These are phyloP conservation scores for Nannochloropsis oceanica DNA, from an alignment of 108 stramenopile species.

Conservation along the genomic window DNA sequence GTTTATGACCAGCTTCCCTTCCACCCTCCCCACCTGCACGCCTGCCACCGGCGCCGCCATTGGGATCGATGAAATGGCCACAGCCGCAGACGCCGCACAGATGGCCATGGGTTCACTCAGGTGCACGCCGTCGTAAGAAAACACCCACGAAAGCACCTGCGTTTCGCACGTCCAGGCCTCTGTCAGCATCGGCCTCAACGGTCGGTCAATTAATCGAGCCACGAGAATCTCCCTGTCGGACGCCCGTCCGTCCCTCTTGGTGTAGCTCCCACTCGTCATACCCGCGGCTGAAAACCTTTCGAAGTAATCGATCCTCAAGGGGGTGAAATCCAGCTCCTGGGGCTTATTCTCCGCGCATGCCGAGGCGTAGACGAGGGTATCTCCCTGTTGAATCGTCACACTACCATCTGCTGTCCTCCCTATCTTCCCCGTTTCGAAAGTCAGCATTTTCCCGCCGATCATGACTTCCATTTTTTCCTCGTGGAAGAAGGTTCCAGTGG, in stretches of 20 bases:
- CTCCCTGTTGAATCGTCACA: slow-evolving; percentile 20
- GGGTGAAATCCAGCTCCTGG: slow-evolving; percentile 59
- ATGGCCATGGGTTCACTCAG: slow-evolving; percentile 41
- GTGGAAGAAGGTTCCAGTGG: not conserved
- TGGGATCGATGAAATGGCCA: slow-evolving; percentile 45
- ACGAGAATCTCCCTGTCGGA: slow-evolving; percentile 73
- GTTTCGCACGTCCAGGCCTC: slow-evolving; percentile 81
- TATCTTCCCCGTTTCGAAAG: slow-evolving; percentile 36
- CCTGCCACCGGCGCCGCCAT: slow-evolving; percentile 54
- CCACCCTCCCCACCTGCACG: slow-evolving; percentile 56
- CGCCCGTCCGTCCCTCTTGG: slow-evolving; percentile 70
- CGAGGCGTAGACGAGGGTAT: slow-evolving; percentile 37
- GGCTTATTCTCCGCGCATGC: slow-evolving; percentile 25
- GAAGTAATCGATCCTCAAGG: slow-evolving; percentile 78
- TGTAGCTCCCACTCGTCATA: slow-evolving; percentile 59
- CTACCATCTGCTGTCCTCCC: slow-evolving; percentile 32
- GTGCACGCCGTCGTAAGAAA: slow-evolving; percentile 56
- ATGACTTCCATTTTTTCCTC: not conserved
- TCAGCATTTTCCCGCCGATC: slow-evolving; percentile 2
- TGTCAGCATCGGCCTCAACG: slow-evolving; percentile 70
- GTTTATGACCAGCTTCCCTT: slow-evolving; percentile 48
- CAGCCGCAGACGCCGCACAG: slow-evolving; percentile 48
- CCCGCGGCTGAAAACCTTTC: slow-evolving; percentile 73
- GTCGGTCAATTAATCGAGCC: slow-evolving; percentile 80
- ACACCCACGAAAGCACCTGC: slow-evolving; percentile 76